phyloP scores from a whole-genome alignment of 352 stramenopile species.

The Phytophthora macrochlamydospora region DNA sequence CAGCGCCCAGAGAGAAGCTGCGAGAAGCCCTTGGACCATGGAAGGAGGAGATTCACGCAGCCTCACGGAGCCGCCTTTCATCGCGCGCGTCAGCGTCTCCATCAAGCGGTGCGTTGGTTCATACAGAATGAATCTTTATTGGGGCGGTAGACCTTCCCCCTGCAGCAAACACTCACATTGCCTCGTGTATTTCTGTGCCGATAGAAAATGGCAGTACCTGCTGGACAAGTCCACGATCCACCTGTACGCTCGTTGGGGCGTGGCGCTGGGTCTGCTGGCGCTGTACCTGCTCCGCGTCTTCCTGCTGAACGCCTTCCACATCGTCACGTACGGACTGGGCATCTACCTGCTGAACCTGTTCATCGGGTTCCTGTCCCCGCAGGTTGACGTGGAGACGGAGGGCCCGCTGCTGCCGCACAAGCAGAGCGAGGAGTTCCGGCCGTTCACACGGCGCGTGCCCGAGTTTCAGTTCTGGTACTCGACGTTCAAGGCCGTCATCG shows the following conservation, averaged over 20 bases:
- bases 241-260: slow-evolving; percentile 91
- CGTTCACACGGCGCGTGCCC: slow-evolving; percentile 92
- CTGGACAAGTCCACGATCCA: slow-evolving; percentile 99
- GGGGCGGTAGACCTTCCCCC: neutral
- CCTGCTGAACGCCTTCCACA: slow-evolving; percentile 96
- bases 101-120: slow-evolving; percentile 65
- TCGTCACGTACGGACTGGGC: slow-evolving; percentile 98
- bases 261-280: slow-evolving; percentile 83
- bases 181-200: neutral
- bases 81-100: slow-evolving; percentile 76
- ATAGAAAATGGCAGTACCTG: slow-evolving; percentile 96
- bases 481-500: slow-evolving; percentile 88
- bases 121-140: slow-evolving; percentile 9
- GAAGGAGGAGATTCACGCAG: slow-evolving; percentile 62
- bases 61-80: slow-evolving; percentile 80
- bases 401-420: slow-evolving; percentile 91
- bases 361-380: slow-evolving; percentile 98
- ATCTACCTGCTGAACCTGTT: slow-evolving; percentile 99
- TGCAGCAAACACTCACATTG: neutral
- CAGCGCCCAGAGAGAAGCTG: slow-evolving; percentile 4
- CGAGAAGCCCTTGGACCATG: slow-evolving; percentile 21
- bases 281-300: slow-evolving; percentile 96
- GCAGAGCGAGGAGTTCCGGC: slow-evolving; percentile 90
- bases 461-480: slow-evolving; percentile 99
- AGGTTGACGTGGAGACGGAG: slow-evolving; percentile 92